A percentile compares a stretch with the other conserved stretches of the same genome.
phyloP scores from a whole-genome alignment of 2,329 filamentous ascomycete species.

The Ophiostoma populinum region DNA sequence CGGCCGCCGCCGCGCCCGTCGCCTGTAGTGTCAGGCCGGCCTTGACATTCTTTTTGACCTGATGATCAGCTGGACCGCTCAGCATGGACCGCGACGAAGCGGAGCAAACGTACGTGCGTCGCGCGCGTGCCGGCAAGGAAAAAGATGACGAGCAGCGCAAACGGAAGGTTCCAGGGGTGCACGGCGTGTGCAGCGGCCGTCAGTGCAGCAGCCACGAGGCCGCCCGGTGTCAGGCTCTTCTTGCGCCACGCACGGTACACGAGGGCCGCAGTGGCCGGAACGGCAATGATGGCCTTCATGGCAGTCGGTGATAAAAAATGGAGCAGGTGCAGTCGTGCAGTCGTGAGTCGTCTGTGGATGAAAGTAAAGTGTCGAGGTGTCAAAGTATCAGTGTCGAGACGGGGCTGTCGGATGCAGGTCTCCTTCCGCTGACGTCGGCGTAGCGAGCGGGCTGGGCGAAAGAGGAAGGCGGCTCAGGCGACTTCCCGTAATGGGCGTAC shows the following conservation, averaged over 20 bases:
- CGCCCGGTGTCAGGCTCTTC: constrained; percentile 62
- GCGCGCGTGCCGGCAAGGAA: constrained; percentile 71
- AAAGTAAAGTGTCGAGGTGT: not conserved
- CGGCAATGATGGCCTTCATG: constrained; percentile 42
- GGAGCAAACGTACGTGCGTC: constrained; percentile 25
- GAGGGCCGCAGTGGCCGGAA: constrained; percentile 41
- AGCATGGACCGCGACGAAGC: constrained; percentile 2
- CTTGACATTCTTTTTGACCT: constrained; percentile 82
- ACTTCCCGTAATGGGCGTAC: too few species aligned
- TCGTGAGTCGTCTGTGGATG: too few species aligned
- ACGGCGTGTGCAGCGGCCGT: constrained; percentile 69
- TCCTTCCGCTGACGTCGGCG: too few species aligned
- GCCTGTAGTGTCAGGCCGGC: constrained; percentile 63
- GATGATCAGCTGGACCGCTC: constrained; percentile 55
- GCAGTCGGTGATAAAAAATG: too few species aligned
- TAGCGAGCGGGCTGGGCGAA: not conserved
- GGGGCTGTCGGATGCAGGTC: too few species aligned
- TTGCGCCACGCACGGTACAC: constrained; percentile 51
- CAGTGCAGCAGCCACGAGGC: constrained; percentile 51
- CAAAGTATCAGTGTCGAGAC: too few species aligned
- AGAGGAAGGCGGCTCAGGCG: constrained; percentile 1
- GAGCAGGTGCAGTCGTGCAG: too few species aligned
- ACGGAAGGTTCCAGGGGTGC: constrained; percentile 93
- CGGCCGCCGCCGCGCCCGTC: constrained; percentile 46
- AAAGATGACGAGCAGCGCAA: constrained; percentile 66